Evolutionary conservation across 352 stramenopile genomes (phyloP).

Genomic region (Aphanomyces astaci): DNA sequence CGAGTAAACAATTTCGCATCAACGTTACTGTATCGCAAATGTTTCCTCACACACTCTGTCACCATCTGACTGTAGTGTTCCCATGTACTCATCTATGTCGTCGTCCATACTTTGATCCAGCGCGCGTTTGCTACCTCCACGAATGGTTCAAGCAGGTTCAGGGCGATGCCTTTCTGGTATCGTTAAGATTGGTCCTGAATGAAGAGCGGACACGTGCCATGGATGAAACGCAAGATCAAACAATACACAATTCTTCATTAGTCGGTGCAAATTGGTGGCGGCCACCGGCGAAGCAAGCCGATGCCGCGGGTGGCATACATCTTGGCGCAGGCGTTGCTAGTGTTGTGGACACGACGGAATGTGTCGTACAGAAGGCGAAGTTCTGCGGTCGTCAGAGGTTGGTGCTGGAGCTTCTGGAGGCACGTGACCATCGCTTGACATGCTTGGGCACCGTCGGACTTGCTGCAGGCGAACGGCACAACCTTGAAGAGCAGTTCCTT

Average conservation of each 20-base stretch:
- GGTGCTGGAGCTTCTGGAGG: neutral
- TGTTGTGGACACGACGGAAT: neutral
- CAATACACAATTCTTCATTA: no score
- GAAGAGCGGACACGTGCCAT: neutral
- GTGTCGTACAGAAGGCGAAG: neutral
- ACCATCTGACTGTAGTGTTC: no score
- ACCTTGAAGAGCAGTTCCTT: neutral
- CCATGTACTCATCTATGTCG: no score
- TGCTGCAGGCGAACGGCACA: neutral
- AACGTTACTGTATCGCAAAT: no score
- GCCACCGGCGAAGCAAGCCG: neutral
- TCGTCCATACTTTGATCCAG: no score
- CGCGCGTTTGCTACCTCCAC: no score
- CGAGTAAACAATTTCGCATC: no score
- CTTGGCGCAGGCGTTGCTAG: conserved; percentile 8
- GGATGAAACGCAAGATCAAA: neutral
- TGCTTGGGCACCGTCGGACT: neutral
- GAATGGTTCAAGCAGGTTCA: no score
- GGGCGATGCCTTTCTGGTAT: no score
- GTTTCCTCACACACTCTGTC: no score
- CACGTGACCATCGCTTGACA: neutral
- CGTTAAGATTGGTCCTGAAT: no score
- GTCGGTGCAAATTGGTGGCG: neutral
- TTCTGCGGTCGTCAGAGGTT: neutral
- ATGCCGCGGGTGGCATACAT: conserved; percentile 2